Evolutionary conservation across 805 yeast species (phyloP).

Genomic region (Saccharomycopsis javanensis): DNA sequence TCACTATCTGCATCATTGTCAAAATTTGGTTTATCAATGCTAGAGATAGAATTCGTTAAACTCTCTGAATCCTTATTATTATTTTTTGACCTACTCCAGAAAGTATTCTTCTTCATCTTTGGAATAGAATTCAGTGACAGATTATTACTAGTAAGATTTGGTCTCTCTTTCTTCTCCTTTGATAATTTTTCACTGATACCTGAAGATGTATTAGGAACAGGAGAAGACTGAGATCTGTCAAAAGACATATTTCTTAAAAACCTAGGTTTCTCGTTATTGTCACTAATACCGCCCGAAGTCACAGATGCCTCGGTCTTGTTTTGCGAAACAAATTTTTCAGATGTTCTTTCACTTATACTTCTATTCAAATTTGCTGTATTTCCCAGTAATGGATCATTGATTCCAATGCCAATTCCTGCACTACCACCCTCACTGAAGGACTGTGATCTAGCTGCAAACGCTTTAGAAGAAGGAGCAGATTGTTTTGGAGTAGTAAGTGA

Average conservation of each 20-base stretch:
- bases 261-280: not conserved
- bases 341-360: not conserved
- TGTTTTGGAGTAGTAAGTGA: not conserved
- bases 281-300: not conserved
- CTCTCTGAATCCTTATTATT: not conserved
- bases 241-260: not conserved
- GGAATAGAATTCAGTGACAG: not conserved
- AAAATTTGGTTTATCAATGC: not conserved
- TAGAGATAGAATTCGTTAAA: not conserved
- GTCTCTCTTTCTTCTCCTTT: not conserved
- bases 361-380: not conserved
- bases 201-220: not conserved
- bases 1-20: not conserved
- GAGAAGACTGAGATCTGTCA: not conserved
- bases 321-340: not conserved
- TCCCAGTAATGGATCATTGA: not conserved
- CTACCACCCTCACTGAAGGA: slow-evolving; percentile 2
- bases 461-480: not conserved
- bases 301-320: not conserved
- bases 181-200: not conserved
- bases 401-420: not conserved
- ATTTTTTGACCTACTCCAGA: slow-evolving; percentile 8
- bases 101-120: slow-evolving; percentile 4
- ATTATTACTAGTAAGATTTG: not conserved
- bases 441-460: not conserved